Percentiles rank a stretch among this genome's conserved stretches.
These are phyloP conservation scores for Magnaporthales sp. DNA, from an alignment of 2,329 filamentous ascomycete genomes.

Conservation along the genomic window DNA sequence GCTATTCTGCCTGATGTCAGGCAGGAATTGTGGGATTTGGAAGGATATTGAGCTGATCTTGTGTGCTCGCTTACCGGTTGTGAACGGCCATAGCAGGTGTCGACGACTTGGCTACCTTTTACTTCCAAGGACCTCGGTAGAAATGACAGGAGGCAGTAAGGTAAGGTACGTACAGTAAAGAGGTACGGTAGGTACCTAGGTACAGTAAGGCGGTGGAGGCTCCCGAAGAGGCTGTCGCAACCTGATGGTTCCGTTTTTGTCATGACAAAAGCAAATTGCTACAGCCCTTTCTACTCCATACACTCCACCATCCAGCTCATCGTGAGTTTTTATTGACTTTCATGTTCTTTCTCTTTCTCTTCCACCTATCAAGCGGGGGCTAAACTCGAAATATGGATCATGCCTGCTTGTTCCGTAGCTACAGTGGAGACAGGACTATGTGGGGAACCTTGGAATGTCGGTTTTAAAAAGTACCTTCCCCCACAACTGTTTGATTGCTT, in stretches of 20 bases:
- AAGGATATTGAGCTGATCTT: neutral
- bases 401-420: neutral
- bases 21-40: neutral
- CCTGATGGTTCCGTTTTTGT: neutral
- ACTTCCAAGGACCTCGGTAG: too few species aligned
- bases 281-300: neutral
- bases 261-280: neutral
- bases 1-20: neutral
- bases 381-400: neutral
- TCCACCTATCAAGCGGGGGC: neutral
- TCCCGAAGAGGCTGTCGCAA: neutral
- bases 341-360: neutral
- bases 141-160: too few species aligned
- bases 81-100: neutral
- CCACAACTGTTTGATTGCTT: neutral
- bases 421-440: neutral
- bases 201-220: neutral
- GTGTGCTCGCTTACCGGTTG: neutral
- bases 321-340: neutral
- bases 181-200: too few species aligned
- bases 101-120: neutral
- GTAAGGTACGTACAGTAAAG: neutral
- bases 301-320: neutral
- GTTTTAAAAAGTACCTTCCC: neutral
- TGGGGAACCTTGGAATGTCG: neutral